Evolutionary conservation across 345 rosid genomes (phyloP), one percentile per base, ranked within the genome.

Genomic region (Trapa bicornis): DNA sequence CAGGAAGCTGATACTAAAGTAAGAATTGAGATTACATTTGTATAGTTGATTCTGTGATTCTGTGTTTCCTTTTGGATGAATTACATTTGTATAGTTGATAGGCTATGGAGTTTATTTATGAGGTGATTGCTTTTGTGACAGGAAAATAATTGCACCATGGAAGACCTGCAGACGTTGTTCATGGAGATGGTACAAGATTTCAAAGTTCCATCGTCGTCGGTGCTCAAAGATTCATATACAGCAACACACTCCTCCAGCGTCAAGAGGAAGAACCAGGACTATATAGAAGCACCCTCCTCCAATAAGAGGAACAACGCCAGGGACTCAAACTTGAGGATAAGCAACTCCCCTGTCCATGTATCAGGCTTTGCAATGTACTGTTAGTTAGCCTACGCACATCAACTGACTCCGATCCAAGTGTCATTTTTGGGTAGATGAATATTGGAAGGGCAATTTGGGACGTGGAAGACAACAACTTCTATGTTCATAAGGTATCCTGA

Each of bases 131-230:
- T 4, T 60, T 5, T 29, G 36, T 8, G 36, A 17, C 81, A 82
- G 88, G 72, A 72, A 0, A 81, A 84, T 54, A 66, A 39, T 9
- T 79, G 72, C 68, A 82, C 75, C 64, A 73, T 81, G 73, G 84
- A 78, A 70, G 87, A 82, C 68, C 56, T 86, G 61, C 88, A 80
- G 50, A 16, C 36, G 9, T 84, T 86, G 87, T 64, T 84, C 1
- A 45, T 63, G 63, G 91, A 84, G 42, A 76, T 86, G 80, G 83
- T 64, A 0, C 71, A 74, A 63, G 84, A 72, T 7, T 83, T 80
- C n/a, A 73, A 76, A 7, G 15, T 73, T 43, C 32, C 78, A 0
- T 33, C 79, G 14, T 16, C 70, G 7, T 43, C 64, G 14, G 65
- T 57, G 35, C 16, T 61, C 56, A 72, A 72, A 41, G 73, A 72